phyloP scores from a whole-genome alignment of 2,329 filamentous ascomycete genomes.

The Eutypa lata region DNA sequence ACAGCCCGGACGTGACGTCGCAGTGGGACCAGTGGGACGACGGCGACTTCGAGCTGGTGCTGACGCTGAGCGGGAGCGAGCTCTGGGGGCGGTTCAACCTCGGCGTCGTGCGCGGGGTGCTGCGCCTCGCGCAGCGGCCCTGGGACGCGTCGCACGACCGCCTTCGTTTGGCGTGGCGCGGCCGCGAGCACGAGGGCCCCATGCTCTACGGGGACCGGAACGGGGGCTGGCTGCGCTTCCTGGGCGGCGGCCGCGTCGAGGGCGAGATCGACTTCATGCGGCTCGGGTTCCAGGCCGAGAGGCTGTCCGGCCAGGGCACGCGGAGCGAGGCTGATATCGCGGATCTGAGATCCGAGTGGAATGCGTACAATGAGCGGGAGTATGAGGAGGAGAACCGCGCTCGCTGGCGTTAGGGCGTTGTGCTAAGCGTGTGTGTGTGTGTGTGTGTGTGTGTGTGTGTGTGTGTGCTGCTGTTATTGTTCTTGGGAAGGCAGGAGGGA shows the following conservation, averaged over 20 bases:
- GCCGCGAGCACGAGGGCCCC: conserved; percentile 26
- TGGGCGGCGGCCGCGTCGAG: conserved; percentile 34
- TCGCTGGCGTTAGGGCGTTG: conserved; percentile 13
- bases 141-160: conserved; percentile 24
- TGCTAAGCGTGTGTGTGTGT: no score
- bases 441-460: no score
- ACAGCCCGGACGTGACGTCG: conserved; percentile 19
- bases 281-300: conserved; percentile 25
- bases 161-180: conserved; percentile 35
- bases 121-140: conserved; percentile 37
- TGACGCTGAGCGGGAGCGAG: conserved; percentile 35
- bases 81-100: conserved; percentile 47
- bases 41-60: conserved; percentile 29
- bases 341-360: conserved; percentile 25
- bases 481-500: no score
- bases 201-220: conserved; percentile 24
- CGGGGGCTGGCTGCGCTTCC: conserved; percentile 32
- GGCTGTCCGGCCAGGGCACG: conserved; percentile 24
- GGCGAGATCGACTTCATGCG: conserved; percentile 26
- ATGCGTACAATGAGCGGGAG: conserved; percentile 24
- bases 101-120: conserved; percentile 37
- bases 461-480: no score
- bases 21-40: conserved; percentile 21
- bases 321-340: conserved; percentile 25
- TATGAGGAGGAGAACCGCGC: conserved; percentile 25